These are phyloP conservation scores for Periconia sp. DNA, from an alignment of 2,329 filamentous ascomycete genomes.

Conservation along the genomic window DNA sequence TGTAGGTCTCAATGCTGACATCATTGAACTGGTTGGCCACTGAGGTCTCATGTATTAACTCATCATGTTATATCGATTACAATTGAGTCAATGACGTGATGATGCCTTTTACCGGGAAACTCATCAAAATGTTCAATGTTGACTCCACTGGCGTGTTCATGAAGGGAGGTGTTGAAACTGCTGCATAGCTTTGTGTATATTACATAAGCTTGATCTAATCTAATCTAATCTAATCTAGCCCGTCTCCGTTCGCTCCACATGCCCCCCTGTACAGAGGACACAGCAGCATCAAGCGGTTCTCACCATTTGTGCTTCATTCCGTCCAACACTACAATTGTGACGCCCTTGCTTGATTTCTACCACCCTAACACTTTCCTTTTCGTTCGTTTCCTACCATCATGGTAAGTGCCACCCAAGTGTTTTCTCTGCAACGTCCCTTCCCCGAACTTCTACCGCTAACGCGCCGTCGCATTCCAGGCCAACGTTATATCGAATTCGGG, in stretches of 20 bases:
- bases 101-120: no score
- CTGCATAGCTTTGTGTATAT: background rate
- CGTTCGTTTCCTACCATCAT: slow-evolving; percentile 18
- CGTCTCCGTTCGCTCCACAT: slow-evolving; percentile 12
- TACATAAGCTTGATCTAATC: slow-evolving; percentile 14
- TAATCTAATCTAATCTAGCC: slow-evolving; percentile 35
- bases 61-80: no score
- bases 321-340: slow-evolving; percentile 14
- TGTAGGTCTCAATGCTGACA: no score
- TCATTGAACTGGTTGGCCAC: no score
- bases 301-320: slow-evolving; percentile 9
- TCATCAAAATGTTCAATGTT: no score
- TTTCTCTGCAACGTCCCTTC: slow-evolving; percentile 14
- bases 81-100: no score
- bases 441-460: slow-evolving; percentile 33
- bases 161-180: no score
- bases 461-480: slow-evolving; percentile 53
- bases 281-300: slow-evolving; percentile 32
- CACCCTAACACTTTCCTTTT: slow-evolving; percentile 3
- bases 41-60: no score
- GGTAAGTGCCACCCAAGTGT: slow-evolving; percentile 20
- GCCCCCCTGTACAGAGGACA: slow-evolving; percentile 36
- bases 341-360: background rate
- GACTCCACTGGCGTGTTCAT: no score
- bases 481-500: slow-evolving; percentile 83